These are phyloP conservation scores for Raddia distichophylla DNA, from an alignment of 176 grass and related monocot genomes.

Conservation along the genomic window DNA sequence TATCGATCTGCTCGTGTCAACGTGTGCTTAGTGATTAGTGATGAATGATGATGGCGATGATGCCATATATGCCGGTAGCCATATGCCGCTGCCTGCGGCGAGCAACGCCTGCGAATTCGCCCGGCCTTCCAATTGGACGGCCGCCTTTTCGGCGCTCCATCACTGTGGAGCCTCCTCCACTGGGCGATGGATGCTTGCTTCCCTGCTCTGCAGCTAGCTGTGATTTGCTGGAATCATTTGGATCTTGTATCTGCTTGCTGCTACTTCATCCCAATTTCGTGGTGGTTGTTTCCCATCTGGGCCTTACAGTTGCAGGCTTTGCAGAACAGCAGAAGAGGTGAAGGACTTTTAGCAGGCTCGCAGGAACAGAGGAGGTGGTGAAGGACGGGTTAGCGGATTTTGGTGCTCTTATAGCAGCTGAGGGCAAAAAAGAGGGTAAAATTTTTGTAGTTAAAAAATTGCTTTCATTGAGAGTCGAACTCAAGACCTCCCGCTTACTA, in stretches of 20 bases:
- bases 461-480: constrained; percentile 88
- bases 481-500: constrained; percentile 98
- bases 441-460: neutral
- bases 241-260: neutral
- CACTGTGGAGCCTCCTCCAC: constrained; percentile 17
- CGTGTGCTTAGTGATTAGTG: neutral
- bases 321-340: neutral
- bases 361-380: too few relatives aligned
- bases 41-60: too few relatives aligned
- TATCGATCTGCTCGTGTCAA: neutral
- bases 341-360: neutral
- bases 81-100: neutral
- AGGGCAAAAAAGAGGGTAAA: neutral
- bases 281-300: neutral
- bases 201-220: neutral
- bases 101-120: neutral
- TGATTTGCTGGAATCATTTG: neutral
- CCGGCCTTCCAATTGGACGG: constrained; percentile 17
- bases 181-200: neutral
- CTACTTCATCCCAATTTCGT: neutral
- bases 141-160: constrained; percentile 33
- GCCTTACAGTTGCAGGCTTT: neutral
- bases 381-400: too few relatives aligned
- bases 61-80: too few relatives aligned
- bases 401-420: neutral